Base-by-base conservation (phyloP, 768 basidiomycete genomes). In the Postia placenta region DNA sequence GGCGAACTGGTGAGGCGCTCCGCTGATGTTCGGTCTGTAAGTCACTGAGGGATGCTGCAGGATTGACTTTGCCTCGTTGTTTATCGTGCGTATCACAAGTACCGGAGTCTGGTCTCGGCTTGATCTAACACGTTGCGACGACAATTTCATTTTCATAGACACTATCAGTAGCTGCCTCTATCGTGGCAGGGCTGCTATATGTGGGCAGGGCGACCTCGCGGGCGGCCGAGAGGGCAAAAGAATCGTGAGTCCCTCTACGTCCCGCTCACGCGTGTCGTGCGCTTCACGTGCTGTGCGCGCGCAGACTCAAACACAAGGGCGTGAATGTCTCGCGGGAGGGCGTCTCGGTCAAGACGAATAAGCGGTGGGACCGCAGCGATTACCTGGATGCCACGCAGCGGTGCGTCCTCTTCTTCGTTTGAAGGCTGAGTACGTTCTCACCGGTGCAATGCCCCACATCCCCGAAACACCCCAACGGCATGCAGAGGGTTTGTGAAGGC, bases 331-430 rank as follows among this genome's bases (percentile, higher is more conserved):
- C 83, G 0, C 63, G 70, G n/a, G 67, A 69, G 3, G 86, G 86
- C 3, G 70, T 87, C 11, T 75, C 82, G 0, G 69, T 88, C 37
- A 85, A 84, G 65, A 87, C 84, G 1, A 62, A 71, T 19, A 75
- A 72, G 50, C 72, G 74, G 5, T 74, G 83, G 53, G 78, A 79
- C 51, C 70, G 81, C 35, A 78, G 83, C 46, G 73, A 76, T 36
- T 87, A 87, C 51, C 67, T 87, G 2, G 84, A 87, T 57, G 83
- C 84, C 5, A 87, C 85, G 14, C 86, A 87, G 59, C 69, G 85
- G 85, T 85, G 48, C 39, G 58, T 53, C 48, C 28, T 30, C 28
- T 6, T 12, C 14, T 7, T 24, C 30, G 42, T 4, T 5, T 30
- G 9, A 17, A 17, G 53, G 70, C 25, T 20, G 23, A 14, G 24